Evolutionary conservation across 768 basidiomycete species (phyloP).

Genomic region (Xanthoconium purpureum): DNA sequence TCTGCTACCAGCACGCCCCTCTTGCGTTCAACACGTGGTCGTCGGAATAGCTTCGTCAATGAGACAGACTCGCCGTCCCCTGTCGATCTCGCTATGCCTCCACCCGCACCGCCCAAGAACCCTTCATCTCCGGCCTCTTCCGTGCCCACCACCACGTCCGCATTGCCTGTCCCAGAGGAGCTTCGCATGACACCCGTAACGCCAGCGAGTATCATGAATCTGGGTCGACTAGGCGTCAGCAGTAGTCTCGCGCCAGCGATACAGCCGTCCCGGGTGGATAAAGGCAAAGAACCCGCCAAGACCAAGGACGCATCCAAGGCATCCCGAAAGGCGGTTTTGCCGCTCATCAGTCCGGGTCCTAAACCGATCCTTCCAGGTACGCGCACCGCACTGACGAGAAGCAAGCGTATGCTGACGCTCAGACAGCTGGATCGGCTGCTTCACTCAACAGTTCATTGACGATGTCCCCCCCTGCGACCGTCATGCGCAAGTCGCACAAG

Average conservation of each 20-base stretch:
- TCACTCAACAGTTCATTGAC: constrained; percentile 25
- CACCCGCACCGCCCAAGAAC: constrained; percentile 57
- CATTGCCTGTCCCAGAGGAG: constrained; percentile 14
- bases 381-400: constrained; percentile 10
- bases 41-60: constrained; percentile 41
- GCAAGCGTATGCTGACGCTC: constrained; percentile 1
- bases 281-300: constrained; percentile 31
- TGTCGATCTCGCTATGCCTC: constrained; percentile 87
- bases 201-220: constrained; percentile 90
- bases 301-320: constrained; percentile 27
- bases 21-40: constrained; percentile 43
- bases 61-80: constrained; percentile 74
- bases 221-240: constrained; percentile 59
- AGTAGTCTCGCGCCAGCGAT: constrained; percentile 38
- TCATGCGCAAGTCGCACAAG: constrained; percentile 85
- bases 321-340: constrained; percentile 30
- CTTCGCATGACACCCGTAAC: constrained; percentile 71
- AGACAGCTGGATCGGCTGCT: constrained; percentile 34
- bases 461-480: constrained; percentile 37
- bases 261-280: constrained; percentile 20
- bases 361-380: constrained; percentile 74
- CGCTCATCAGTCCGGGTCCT: constrained; percentile 50
- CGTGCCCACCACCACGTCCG: background rate
- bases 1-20: constrained; percentile 62
- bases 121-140: constrained; percentile 17